These are phyloP conservation scores for Leccinum rimulosum DNA, from an alignment of 768 basidiomycete genomes.

Conservation along the genomic window DNA sequence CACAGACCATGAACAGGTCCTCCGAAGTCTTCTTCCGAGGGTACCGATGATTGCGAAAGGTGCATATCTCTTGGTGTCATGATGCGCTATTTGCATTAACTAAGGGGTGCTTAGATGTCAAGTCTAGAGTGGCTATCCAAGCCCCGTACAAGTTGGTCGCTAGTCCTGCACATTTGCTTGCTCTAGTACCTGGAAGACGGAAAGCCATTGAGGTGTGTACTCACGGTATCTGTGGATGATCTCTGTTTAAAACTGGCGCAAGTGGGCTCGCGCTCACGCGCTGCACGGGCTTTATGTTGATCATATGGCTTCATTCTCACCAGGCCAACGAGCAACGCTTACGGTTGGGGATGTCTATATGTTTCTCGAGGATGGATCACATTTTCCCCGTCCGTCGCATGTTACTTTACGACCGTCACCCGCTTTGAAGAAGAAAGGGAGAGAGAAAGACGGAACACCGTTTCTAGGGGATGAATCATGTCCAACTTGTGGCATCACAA, in stretches of 20 bases:
- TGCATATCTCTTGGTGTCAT: slow-evolving; percentile 7
- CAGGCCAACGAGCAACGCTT: slow-evolving; percentile 24
- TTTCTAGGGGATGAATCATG: slow-evolving; percentile 24
- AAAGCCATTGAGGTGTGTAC: slow-evolving; percentile 47
- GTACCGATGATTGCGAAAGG: slow-evolving; percentile 47
- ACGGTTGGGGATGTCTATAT: slow-evolving; percentile 42
- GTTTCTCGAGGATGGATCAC: slow-evolving; percentile 43
- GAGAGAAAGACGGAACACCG: slow-evolving; percentile 23
- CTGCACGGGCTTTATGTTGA: slow-evolving; percentile 38
- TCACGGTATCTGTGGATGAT: neutral
- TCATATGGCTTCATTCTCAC: slow-evolving; percentile 19
- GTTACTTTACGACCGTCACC: slow-evolving; percentile 3
- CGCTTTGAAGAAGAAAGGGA: slow-evolving; percentile 27
- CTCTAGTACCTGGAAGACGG: slow-evolving; percentile 40
- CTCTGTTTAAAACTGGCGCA: slow-evolving; percentile 3
- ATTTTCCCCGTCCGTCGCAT: slow-evolving; percentile 34
- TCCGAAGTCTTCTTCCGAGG: slow-evolving; percentile 37
- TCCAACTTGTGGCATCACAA: slow-evolving; percentile 29
- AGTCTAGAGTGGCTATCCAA: slow-evolving; percentile 25
- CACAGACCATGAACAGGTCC: slow-evolving; percentile 33
- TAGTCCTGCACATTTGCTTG: slow-evolving; percentile 33
- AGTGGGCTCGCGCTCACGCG: slow-evolving; percentile 48
- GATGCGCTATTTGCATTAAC: neutral
- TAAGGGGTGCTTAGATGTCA: slow-evolving; percentile 32
- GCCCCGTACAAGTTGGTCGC: slow-evolving; percentile 41